These are phyloP conservation scores for Coemansia sp. DNA, from an alignment of 192 early-diverging fungal genomes.

Conservation along the genomic window DNA sequence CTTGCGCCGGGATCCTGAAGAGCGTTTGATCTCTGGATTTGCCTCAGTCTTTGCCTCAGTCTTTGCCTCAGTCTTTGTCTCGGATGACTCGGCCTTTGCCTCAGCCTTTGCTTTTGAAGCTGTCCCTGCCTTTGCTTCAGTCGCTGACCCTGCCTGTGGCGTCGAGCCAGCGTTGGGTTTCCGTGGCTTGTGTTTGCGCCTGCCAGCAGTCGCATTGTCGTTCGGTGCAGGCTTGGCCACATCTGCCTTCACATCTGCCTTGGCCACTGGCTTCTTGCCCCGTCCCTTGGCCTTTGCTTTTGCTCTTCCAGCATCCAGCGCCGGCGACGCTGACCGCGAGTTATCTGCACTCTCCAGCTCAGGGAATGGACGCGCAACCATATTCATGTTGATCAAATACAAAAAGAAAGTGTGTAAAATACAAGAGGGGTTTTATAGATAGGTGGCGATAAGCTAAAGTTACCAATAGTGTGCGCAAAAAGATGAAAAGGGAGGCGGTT, in stretches of 20 bases:
- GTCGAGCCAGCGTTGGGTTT: not conserved
- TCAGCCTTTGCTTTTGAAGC: not conserved
- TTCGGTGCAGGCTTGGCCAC: not conserved
- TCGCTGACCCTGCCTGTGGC: not conserved
- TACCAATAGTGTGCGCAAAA: not conserved
- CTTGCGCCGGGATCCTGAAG: not conserved
- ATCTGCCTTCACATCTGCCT: not conserved
- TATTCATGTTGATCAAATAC: not conserved
- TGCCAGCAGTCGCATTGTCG: not conserved
- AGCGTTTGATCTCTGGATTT: not conserved
- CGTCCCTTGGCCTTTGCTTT: slow-evolving; percentile 1
- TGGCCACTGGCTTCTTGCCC: not conserved
- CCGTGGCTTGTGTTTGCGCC: not conserved
- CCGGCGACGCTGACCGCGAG: slow-evolving; percentile 42
- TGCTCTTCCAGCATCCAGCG: not conserved
- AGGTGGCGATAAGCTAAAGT: too few species aligned
- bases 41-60: not conserved
- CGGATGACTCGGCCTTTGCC: not conserved
- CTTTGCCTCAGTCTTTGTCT: not conserved
- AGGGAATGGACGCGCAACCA: slow-evolving; percentile 36
- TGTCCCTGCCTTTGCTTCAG: not conserved
- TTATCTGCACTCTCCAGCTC: slow-evolving; percentile 34
- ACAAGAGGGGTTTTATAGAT: too few species aligned
- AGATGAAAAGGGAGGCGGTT: not conserved
- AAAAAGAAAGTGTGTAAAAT: too few species aligned